Evolutionary conservation across 2,329 filamentous ascomycete genomes (phyloP), one percentile per base, ranked within the genome.

Genomic region (Chrysoporthe cubensis): DNA sequence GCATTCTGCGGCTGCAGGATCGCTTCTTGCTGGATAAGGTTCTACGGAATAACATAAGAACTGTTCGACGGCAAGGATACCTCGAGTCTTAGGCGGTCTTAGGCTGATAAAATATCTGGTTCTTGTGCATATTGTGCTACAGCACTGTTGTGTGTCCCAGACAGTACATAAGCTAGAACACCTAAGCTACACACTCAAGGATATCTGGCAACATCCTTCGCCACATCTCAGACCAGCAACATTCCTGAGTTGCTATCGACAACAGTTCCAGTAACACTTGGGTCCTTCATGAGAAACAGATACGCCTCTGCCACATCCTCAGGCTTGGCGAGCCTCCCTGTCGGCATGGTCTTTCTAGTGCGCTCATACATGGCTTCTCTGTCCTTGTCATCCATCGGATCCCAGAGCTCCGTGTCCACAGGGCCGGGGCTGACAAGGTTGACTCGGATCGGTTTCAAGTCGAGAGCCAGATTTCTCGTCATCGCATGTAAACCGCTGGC

Each of bases 361-460:
- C 50, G 62, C 64, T 72, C 63, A 61, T 76, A 73, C 26, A 75
- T 65, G 9, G 46, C 64, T 44, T 70, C 61, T 34, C 71, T 71
- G 2, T 9, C n/a, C 54, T 71, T 54, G 43, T 75, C 72, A 18
- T 72, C 75, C 65, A 75, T 70, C 2, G 70, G 64, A 7, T 75
- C 74, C 75, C 76, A 83, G 42, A 84, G 65, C 54, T 81, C 80
- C 6, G 86, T 88, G 50, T 81, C 75, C 0, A 86, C 80, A 0
- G 80, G 78, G 0, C 89, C 90, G 0, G 88, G 87, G 64, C 77
- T 80, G 1, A 91, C 85, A 0, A 84, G 74, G 73, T 92, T 92
- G 37, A 91, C 88, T 1, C 90, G 78, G 9, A 91, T 76, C 0
- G 90, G 90, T 70, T 82, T 83, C 66, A 92, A 73, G 72, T 91